These are phyloP conservation scores for Xylaria palmicola DNA, from an alignment of 495 filamentous ascomycete genomes.

Conservation along the genomic window DNA sequence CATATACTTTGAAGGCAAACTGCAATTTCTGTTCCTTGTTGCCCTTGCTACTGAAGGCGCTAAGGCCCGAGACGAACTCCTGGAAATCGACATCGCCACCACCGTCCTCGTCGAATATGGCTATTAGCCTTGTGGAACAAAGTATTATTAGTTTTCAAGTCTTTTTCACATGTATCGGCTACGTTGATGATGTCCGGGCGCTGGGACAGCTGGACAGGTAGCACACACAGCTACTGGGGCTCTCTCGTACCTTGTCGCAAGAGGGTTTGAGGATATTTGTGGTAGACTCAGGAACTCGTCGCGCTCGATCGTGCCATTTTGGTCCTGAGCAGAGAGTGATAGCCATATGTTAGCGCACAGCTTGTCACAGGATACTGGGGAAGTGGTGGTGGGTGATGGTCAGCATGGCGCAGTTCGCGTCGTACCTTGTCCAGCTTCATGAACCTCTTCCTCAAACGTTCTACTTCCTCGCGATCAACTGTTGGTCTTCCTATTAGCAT, in stretches of 20 bases:
- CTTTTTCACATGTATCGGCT: neutral
- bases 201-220: neutral
- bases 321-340: slow-evolving; percentile 60
- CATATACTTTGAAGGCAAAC: slow-evolving; percentile 99
- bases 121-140: slow-evolving; percentile 76
- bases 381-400: neutral
- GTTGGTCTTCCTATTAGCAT: slow-evolving; percentile 12
- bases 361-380: neutral
- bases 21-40: slow-evolving; percentile 98
- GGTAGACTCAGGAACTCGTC: slow-evolving; percentile 97
- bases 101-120: slow-evolving; percentile 98
- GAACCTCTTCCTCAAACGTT: slow-evolving; percentile 90
- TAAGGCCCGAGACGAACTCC: slow-evolving; percentile 95
- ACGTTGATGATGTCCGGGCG: neutral
- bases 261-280: slow-evolving; percentile 95
- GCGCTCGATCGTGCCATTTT: slow-evolving; percentile 96
- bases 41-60: slow-evolving; percentile 93
- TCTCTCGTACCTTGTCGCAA: slow-evolving; percentile 88
- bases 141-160: slow-evolving; percentile 9
- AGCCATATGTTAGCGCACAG: neutral
- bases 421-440: slow-evolving; percentile 98
- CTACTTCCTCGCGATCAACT: slow-evolving; percentile 98
- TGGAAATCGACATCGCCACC: slow-evolving; percentile 98
- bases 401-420: slow-evolving; percentile 2
- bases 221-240: no score